Evolutionary conservation across 2,329 filamentous ascomycete genomes (phyloP).

Genomic region (Coleophoma crateriformis): DNA sequence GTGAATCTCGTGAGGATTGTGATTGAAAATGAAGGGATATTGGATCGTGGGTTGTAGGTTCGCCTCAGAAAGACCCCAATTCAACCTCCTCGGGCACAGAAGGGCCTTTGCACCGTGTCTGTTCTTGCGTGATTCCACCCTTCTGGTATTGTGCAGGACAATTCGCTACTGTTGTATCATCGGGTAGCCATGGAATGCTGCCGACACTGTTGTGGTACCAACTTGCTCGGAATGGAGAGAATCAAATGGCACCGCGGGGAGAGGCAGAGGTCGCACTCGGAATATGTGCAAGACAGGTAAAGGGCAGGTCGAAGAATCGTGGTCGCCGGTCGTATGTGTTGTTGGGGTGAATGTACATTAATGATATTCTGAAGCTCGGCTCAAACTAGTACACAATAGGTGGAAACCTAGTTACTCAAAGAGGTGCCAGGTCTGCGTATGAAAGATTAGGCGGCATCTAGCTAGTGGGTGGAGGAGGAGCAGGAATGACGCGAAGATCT

Average conservation of each 20-base stretch:
- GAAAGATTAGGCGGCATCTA: not conserved
- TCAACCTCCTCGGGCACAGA: not conserved
- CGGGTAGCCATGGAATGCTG: conserved; percentile 18
- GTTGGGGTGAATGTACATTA: not conserved
- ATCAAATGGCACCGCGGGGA: not conserved
- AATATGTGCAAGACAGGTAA: not conserved
- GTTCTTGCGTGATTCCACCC: too few species aligned
- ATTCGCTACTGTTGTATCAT: conserved; percentile 6
- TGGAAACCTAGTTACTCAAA: conserved; percentile 2
- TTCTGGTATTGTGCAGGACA: too few species aligned
- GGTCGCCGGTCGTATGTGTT: not conserved
- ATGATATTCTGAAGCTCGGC: conserved; percentile 1
- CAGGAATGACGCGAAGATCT: conserved; percentile 3
- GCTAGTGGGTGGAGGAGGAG: not conserved
- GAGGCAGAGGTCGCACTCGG: not conserved
- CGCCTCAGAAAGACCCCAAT: not conserved
- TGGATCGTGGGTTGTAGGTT: not conserved
- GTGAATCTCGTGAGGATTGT: not conserved
- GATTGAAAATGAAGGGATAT: not conserved
- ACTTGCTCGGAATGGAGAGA: conserved; percentile 4
- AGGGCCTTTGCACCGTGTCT: too few species aligned
- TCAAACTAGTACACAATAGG: conserved; percentile 1
- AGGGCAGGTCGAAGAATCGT: not conserved
- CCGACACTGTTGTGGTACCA: conserved; percentile 12
- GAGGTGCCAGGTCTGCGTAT: not conserved